Evolutionary conservation across 345 rosid genomes (phyloP).

Genomic region (Eutrema heterophyllum): DNA sequence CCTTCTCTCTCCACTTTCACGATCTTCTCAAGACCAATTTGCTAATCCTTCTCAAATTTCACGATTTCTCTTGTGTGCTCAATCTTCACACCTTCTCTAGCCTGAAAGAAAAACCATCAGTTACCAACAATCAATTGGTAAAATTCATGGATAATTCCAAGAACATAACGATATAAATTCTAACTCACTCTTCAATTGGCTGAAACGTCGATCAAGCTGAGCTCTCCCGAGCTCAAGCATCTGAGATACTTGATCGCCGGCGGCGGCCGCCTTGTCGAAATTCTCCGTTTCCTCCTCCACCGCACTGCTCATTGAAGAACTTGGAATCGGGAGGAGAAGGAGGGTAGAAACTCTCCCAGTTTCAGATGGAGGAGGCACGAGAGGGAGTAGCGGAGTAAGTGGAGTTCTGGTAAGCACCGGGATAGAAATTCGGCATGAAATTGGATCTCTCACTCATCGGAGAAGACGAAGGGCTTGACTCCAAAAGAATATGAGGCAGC

Average conservation of each 20-base stretch:
- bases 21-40: too few relatives aligned
- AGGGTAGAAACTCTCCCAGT: slow-evolving; percentile 93
- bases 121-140: too few relatives aligned
- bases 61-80: too few relatives aligned
- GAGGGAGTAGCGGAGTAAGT: slow-evolving; percentile 78
- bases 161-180: background rate
- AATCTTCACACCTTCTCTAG: too few relatives aligned
- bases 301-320: slow-evolving; percentile 33
- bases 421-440: slow-evolving; percentile 43
- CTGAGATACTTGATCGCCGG: slow-evolving; percentile 71
- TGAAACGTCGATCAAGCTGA: slow-evolving; percentile 84
- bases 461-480: slow-evolving; percentile 53
- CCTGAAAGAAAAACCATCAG: too few relatives aligned
- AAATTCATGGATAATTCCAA: background rate
- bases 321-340: slow-evolving; percentile 97
- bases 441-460: slow-evolving; percentile 52
- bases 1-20: too few relatives aligned
- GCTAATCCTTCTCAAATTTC: too few relatives aligned
- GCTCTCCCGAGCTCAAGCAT: slow-evolving; percentile 87
- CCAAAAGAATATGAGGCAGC: slow-evolving; percentile 85
- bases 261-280: slow-evolving; percentile 69
- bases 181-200: slow-evolving; percentile 74
- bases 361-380: slow-evolving; percentile 86
- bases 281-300: slow-evolving; percentile 47
- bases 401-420: slow-evolving; percentile 64